Percentiles rank a stretch among this genome's conserved stretches.
Evolutionary conservation across 352 stramenopile species (phyloP).

Genomic region (Thraustotheca clavata): DNA sequence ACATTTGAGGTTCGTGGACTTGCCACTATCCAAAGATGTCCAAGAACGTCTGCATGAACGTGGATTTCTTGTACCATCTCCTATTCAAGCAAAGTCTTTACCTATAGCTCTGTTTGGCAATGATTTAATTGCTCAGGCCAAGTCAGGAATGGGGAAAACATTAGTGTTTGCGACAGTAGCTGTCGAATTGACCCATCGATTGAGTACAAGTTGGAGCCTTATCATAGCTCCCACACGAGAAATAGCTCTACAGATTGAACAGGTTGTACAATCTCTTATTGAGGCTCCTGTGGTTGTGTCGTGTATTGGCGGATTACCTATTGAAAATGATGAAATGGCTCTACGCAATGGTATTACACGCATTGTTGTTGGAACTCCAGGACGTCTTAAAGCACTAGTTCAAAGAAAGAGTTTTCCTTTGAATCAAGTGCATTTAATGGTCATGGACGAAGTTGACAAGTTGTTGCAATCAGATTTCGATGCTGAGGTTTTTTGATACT

Average conservation of each 20-base stretch:
- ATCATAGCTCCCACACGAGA: slow-evolving; percentile 72
- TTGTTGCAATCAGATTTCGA: slow-evolving; percentile 56
- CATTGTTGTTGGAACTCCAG: slow-evolving; percentile 63
- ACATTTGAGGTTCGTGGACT: slow-evolving; percentile 33
- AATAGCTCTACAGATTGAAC: slow-evolving; percentile 68
- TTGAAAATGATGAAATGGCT: slow-evolving; percentile 42
- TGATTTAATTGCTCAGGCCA: slow-evolving; percentile 72
- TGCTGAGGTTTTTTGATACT: slow-evolving; percentile 39
- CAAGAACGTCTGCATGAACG: slow-evolving; percentile 39
- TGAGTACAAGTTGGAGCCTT: slow-evolving; percentile 25
- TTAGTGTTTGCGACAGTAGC: slow-evolving; percentile 61
- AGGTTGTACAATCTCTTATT: slow-evolving; percentile 43
- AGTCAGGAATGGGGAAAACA: slow-evolving; percentile 78
- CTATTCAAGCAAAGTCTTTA: slow-evolving; percentile 59
- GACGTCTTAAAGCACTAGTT: slow-evolving; percentile 59
- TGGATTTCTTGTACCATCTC: slow-evolving; percentile 48
- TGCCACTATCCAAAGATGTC: slow-evolving; percentile 51
- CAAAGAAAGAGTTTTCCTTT: slow-evolving; percentile 41
- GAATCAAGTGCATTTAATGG: slow-evolving; percentile 44
- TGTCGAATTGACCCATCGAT: slow-evolving; percentile 50
- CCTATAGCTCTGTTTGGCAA: slow-evolving; percentile 69
- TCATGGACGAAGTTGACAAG: slow-evolving; percentile 80
- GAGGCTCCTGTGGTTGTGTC: slow-evolving; percentile 32
- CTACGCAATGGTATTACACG: background rate
- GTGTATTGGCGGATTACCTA: slow-evolving; percentile 51